Evolutionary conservation across 805 yeast species (phyloP), one percentile per base, ranked within the genome.

Genomic region (Monosporozyma aerobia): DNA sequence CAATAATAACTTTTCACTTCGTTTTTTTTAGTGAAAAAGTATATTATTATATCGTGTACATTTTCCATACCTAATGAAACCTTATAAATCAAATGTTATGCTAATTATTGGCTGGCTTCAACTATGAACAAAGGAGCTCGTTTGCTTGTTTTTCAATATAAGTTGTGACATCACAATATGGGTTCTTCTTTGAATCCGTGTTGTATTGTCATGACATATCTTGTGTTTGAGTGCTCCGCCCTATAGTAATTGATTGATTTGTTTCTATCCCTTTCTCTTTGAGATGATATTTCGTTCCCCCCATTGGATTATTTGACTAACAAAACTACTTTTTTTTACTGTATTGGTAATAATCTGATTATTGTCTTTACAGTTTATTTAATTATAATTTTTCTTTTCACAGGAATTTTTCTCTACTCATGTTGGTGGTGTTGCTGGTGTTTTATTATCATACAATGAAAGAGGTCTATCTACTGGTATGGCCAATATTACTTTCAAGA

Each of bases 381-480:
- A 16, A 32, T n/a, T n/a, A n/a, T n/a, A n/a, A n/a, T n/a, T n/a
- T n/a, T 53, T 56, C 54, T 56, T 59, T 53, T 54, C 59, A 49
- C 76, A 90, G 95, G 95, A 89, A 73, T 94, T 89, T 73, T 90
- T 94, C 72, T 79, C 82, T 63, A 76, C 85, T 55, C 89, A 87
- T 73, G 80, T 94, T 59, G 99, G 99, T 61, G 87, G 90, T 59
- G 88, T 92, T 62, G 75, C 73, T 59, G 77, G 78, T 57, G 84
- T 87, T 68, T 74, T 80, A 51, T 78, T 89, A 64, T 77, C 84
- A 62, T 94, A 87, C 77, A 89, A 88, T 68, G 88, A 84, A 71
- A 82, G 79, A 68, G 99, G 98, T 51, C 82, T 82, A 70, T 88
- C 95, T 58, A 86, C 86, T 57, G 99, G 99, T 72, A 80, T 83